Evolutionary conservation across 345 rosid species (phyloP), one percentile per base, ranked within the genome.

Genomic region (Clarkia xantiana): DNA sequence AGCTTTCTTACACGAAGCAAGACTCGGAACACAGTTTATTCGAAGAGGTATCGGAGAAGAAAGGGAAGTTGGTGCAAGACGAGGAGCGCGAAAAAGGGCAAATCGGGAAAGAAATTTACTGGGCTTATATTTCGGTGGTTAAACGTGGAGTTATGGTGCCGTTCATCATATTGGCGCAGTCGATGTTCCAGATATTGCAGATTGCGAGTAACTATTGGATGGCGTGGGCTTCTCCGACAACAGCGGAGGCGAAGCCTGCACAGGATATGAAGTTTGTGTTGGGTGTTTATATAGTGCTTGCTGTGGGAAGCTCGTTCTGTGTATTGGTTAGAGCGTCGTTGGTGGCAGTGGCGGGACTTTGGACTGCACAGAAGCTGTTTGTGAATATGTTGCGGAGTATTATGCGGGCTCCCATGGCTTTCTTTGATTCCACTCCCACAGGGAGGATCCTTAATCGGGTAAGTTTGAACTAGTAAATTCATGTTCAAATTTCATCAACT

Each of bases 371-470:
- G 57, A 85, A 63, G 53, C 79, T 85, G 67, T 89, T 85, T 74
- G 60, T 62, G 34, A 77, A 74, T 56, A 82, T 89, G 97, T 76
- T 89, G 56, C 73, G 58, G 10, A 82, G 82, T 61, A 45, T 89
- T 22, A 47, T 80, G 61, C 70, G 81, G 55, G 82, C 97, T 62
- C 97, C 97, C 1, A 85, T 89, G 97, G 63, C 94, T 39, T 89
- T 89, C 60, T 89, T 89, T 48, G 97, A 89, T 56, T 82, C 97
- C 64, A 89, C 97, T 59, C 97, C 95, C 41, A 67, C 87, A 14
- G 95, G 97, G 64, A 76, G 97, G 73, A 89, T 89, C 66, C 69
- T 89, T 68, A 89, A 85, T 62, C 76, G 97, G 67, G 97, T 88
- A 15, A 76, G 86, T 60, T 45, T 12, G 43, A 18, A 45, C 13